Conservation (phyloP, 1,139 yeast genomes). For the Saccharomyces pastorianus region DNA sequence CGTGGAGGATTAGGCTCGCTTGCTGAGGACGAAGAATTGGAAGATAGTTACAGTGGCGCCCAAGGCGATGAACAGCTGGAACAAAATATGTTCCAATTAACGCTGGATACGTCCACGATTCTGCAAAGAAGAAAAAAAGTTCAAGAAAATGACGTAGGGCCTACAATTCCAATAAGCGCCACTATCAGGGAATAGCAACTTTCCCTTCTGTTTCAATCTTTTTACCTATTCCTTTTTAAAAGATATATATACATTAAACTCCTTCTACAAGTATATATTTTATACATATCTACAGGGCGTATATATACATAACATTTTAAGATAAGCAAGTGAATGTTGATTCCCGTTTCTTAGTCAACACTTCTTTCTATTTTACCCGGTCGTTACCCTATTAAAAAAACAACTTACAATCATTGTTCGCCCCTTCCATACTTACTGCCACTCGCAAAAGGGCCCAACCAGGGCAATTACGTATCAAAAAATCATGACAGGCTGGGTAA, state of each 20-base stretch:
- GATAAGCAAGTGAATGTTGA: background rate
- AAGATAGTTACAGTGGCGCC: constrained; percentile 2
- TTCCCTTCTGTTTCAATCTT: background rate
- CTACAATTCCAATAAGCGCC: background rate
- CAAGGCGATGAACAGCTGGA: constrained; percentile 21
- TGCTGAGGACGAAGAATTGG: constrained; percentile 16
- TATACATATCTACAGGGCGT: background rate
- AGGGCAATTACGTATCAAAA: background rate
- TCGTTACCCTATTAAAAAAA: background rate
- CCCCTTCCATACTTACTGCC: background rate
- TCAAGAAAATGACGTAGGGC: constrained; percentile 4
- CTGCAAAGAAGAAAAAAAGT: constrained; percentile 60
- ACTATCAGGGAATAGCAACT: background rate
- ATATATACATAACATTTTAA: background rate
- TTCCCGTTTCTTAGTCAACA: background rate
- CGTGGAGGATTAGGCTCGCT: constrained; percentile 13
- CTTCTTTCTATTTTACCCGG: background rate
- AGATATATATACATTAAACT: background rate
- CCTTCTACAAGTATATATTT: background rate
- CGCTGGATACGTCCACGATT: constrained; percentile 71
- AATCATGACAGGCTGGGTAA: background rate
- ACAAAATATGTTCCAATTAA: constrained; percentile 50
- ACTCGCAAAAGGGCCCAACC: background rate
- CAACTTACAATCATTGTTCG: background rate
- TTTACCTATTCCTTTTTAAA: background rate